Conservation (phyloP, 495 filamentous ascomycete genomes). For the Eremomyces bilateralis region DNA sequence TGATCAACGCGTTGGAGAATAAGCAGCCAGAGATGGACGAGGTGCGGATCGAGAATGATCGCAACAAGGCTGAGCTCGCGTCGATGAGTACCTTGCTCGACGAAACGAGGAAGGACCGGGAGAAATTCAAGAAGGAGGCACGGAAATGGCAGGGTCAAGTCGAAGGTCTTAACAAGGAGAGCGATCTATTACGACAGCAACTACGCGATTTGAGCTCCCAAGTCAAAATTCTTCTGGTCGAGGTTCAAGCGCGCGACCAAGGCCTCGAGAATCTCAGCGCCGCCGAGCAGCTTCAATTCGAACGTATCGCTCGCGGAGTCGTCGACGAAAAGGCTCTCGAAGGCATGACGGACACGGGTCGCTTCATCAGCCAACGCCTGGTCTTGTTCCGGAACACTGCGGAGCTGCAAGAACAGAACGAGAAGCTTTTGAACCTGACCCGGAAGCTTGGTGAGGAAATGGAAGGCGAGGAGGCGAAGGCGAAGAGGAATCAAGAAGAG, state of each 20-base stretch:
- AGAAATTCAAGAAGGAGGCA: constrained; percentile 33
- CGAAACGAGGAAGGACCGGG: constrained; percentile 30
- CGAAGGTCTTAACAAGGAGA: constrained; percentile 46
- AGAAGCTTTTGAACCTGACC: constrained; percentile 56
- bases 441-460: constrained; percentile 69
- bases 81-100: constrained; percentile 56
- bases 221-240: constrained; percentile 68
- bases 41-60: constrained; percentile 29
- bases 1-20: constrained; percentile 39
- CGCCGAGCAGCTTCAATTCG: constrained; percentile 40
- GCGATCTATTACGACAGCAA: constrained; percentile 61
- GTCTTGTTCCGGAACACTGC: constrained; percentile 63
- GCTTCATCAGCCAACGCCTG: constrained; percentile 65
- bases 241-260: constrained; percentile 56
- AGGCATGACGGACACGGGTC: constrained; percentile 56
- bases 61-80: constrained; percentile 41
- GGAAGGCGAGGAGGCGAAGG: constrained; percentile 70
- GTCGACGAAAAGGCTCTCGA: constrained; percentile 38
- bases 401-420: constrained; percentile 77
- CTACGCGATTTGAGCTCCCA: constrained; percentile 81
- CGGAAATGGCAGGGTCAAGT: constrained; percentile 55
- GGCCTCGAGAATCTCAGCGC: constrained; percentile 49
- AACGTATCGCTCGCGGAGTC: constrained; percentile 47
- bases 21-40: constrained; percentile 41
- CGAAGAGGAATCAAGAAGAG: constrained; percentile 42